Conservation (phyloP, 305 asterid species). For the Solanum aculeatissimum region DNA sequence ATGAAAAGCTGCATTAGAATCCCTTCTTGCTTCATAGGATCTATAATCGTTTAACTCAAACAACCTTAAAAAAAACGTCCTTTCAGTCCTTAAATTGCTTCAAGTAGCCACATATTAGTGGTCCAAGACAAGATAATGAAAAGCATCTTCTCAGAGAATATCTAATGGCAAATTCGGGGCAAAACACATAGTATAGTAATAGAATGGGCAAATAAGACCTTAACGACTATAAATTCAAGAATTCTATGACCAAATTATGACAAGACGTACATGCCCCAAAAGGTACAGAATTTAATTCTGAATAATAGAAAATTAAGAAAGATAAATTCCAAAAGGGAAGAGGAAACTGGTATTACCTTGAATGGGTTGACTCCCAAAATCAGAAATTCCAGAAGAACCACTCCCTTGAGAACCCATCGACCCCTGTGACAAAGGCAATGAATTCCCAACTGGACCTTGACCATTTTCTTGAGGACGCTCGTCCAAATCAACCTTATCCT, state of each 20-base stretch:
- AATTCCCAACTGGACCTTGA: constrained; percentile 6
- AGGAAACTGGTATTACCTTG: constrained; percentile 29
- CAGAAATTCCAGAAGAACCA: constrained; percentile 49
- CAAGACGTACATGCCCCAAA: neutral
- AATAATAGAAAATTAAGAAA: neutral
- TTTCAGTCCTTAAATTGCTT: neutral
- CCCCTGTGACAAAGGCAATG: constrained; percentile 23
- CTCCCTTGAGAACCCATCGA: constrained; percentile 44
- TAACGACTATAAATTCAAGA: neutral
- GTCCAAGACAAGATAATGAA: neutral
- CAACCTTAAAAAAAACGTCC: neutral
- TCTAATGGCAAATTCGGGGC: neutral
- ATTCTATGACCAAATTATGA: neutral
- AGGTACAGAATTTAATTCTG: neutral
- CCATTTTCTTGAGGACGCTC: constrained; percentile 20
- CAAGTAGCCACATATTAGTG: neutral
- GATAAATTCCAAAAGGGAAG: neutral
- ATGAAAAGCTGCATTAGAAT: neutral
- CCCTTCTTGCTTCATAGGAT: neutral
- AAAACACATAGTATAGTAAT: neutral
- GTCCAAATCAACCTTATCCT: constrained; percentile 20
- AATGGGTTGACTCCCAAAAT: constrained; percentile 22
- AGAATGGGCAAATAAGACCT: neutral
- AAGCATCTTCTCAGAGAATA: neutral
- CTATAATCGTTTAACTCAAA: neutral